Percentiles rank a stretch among this genome's conserved stretches.
Conservation (phyloP, 2,329 filamentous ascomycete genomes). For the Calonectria pseudoturangicola region DNA sequence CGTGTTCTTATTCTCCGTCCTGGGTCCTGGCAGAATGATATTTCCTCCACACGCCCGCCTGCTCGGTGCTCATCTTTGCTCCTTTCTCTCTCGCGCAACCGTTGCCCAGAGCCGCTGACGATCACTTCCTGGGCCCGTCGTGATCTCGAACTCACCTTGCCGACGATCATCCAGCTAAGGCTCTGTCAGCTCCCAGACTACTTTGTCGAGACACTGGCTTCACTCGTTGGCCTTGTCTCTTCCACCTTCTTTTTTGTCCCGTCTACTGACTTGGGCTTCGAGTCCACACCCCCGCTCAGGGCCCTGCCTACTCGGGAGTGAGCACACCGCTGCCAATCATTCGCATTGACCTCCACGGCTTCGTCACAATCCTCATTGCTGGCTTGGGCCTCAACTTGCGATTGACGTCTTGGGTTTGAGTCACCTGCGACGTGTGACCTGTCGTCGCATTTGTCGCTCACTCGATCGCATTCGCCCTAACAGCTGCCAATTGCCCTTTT, state of each 20-base stretch:
- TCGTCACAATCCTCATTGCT: slow-evolving; percentile 44
- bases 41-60: slow-evolving; percentile 37
- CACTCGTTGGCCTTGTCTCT: slow-evolving; percentile 35
- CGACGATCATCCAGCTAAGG: slow-evolving; percentile 45
- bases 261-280: slow-evolving; percentile 20
- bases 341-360: slow-evolving; percentile 23
- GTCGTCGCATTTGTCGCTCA: slow-evolving; percentile 38
- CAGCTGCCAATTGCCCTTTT: slow-evolving; percentile 12
- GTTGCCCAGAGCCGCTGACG: slow-evolving; percentile 50
- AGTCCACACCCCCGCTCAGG: slow-evolving; percentile 32
- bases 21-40: slow-evolving; percentile 24
- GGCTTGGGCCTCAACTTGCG: slow-evolving; percentile 35
- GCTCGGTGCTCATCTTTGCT: slow-evolving; percentile 43
- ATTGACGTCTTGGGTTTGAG: slow-evolving; percentile 31
- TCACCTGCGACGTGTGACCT: neutral
- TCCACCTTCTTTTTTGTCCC: slow-evolving; percentile 6
- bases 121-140: slow-evolving; percentile 50
- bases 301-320: slow-evolving; percentile 33
- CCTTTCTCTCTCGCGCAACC: slow-evolving; percentile 46
- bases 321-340: slow-evolving; percentile 35
- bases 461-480: slow-evolving; percentile 38
- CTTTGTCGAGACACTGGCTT: slow-evolving; percentile 39
- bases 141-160: slow-evolving; percentile 43
- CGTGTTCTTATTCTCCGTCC: slow-evolving; percentile 40
- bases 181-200: slow-evolving; percentile 25